phyloP scores from a whole-genome alignment of 2,329 filamentous ascomycete species.

The Rosellinia necatrix region DNA sequence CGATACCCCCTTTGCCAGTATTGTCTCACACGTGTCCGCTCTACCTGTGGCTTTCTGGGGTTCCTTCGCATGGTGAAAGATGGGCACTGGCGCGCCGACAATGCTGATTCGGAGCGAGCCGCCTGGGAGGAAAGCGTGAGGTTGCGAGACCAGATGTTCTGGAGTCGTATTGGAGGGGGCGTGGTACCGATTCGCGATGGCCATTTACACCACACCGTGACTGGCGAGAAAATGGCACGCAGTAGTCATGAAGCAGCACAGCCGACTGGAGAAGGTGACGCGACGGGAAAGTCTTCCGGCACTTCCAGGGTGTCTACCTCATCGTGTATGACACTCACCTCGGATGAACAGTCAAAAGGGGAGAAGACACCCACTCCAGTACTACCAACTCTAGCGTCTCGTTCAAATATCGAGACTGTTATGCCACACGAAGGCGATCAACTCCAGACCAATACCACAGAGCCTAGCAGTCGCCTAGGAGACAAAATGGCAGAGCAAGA shows the following conservation, averaged over 20 bases:
- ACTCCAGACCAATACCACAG: not conserved
- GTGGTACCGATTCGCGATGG: constrained; percentile 69
- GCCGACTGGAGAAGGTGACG: constrained; percentile 18
- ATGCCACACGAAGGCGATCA: constrained; percentile 17
- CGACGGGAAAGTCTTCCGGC: constrained; percentile 10
- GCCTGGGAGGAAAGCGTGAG: constrained; percentile 96
- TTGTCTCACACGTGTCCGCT: constrained; percentile 81
- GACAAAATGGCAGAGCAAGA: constrained; percentile 29
- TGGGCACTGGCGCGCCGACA: constrained; percentile 85
- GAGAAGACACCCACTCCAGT: constrained; percentile 16
- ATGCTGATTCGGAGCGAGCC: constrained; percentile 79
- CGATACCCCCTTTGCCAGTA: constrained; percentile 89
- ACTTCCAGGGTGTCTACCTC: constrained; percentile 22
- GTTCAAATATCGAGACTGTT: not conserved
- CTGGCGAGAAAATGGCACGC: constrained; percentile 43
- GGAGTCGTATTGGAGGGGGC: constrained; percentile 89
- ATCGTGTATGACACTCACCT: constrained; percentile 14
- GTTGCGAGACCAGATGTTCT: constrained; percentile 94
- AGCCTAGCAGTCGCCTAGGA: constrained; percentile 28
- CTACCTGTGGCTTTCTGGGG: constrained; percentile 89
- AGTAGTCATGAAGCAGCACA: constrained; percentile 42
- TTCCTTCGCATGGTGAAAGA: constrained; percentile 92
- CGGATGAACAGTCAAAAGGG: constrained; percentile 3
- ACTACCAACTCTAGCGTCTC: not conserved
- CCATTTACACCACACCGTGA: constrained; percentile 26